Evolutionary conservation across 805 yeast species (phyloP).

Genomic region (Ogataea pini): DNA sequence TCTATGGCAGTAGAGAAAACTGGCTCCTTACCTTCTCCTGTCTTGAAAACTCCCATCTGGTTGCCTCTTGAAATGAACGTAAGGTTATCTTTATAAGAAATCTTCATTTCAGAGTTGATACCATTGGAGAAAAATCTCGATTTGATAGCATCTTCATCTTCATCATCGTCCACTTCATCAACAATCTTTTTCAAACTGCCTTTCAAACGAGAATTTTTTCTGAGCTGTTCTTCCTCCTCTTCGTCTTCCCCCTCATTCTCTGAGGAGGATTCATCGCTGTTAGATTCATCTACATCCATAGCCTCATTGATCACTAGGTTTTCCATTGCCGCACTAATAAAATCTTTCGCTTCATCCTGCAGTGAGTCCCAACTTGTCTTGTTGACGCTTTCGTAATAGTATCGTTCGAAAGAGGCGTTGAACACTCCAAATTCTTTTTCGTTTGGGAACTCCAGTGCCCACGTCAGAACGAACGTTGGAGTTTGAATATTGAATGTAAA

Average conservation of each 20-base stretch:
- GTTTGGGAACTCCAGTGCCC: slow-evolving; percentile 57
- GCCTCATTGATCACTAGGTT: slow-evolving; percentile 40
- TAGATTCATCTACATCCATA: slow-evolving; percentile 30
- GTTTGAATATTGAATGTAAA: slow-evolving; percentile 65
- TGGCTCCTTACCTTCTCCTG: slow-evolving; percentile 51
- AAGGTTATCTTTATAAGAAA: slow-evolving; percentile 69
- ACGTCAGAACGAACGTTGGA: slow-evolving; percentile 51
- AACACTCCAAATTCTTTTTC: slow-evolving; percentile 46
- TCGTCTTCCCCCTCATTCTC: slow-evolving; percentile 38
- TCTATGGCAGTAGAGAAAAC: slow-evolving; percentile 70
- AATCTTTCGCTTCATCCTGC: slow-evolving; percentile 50
- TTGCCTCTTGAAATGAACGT: slow-evolving; percentile 80
- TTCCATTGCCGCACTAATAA: slow-evolving; percentile 55
- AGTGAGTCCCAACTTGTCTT: slow-evolving; percentile 48
- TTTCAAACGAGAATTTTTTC: background rate
- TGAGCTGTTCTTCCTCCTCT: slow-evolving; percentile 38
- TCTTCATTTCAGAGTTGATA: slow-evolving; percentile 62
- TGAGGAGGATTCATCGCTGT: slow-evolving; percentile 23
- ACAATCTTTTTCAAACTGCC: slow-evolving; percentile 28
- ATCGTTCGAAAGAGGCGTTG: slow-evolving; percentile 51
- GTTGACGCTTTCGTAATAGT: slow-evolving; percentile 64
- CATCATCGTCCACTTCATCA: slow-evolving; percentile 23
- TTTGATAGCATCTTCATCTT: slow-evolving; percentile 34
- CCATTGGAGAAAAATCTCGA: slow-evolving; percentile 26
- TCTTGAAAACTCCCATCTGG: slow-evolving; percentile 76